These are phyloP conservation scores for Rhizopogon salebrosus DNA, from an alignment of 768 basidiomycete species.

Conservation along the genomic window DNA sequence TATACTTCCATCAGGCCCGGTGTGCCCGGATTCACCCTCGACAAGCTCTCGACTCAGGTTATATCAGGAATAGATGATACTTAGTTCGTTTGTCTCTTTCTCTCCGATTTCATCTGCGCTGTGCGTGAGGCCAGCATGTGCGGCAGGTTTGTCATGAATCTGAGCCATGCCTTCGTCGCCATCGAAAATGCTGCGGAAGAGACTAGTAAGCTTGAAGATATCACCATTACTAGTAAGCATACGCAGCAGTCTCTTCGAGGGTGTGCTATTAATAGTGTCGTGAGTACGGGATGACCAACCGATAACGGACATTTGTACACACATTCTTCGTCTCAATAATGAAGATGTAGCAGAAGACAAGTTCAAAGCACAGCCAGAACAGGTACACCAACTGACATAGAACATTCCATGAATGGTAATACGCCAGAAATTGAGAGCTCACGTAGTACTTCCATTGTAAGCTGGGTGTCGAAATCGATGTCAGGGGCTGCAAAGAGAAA, in stretches of 20 bases:
- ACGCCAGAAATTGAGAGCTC: slow-evolving; percentile 6
- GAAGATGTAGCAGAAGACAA: slow-evolving; percentile 32
- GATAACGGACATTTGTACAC: not conserved
- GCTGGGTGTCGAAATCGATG: not conserved
- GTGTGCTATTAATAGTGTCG: slow-evolving; percentile 1
- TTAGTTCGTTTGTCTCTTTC: not conserved
- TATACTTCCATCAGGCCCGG: too few relatives aligned
- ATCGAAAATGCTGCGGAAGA: slow-evolving; percentile 12
- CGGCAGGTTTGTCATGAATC: not conserved
- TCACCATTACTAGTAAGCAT: not conserved
- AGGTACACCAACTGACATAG: slow-evolving; percentile 29
- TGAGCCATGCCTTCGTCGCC: not conserved
- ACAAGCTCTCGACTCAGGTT: not conserved
- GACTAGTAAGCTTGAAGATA: not conserved
- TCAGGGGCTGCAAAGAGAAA: not conserved
- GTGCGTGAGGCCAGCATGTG: not conserved
- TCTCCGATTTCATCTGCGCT: slow-evolving; percentile 1
- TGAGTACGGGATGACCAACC: not conserved
- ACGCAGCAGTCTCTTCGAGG: slow-evolving; percentile 17
- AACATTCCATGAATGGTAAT: not conserved
- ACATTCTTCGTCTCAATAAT: slow-evolving; percentile 36
- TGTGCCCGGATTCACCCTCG: not conserved
- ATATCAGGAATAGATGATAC: not conserved
- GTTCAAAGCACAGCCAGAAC: slow-evolving; percentile 36
- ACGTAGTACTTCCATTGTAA: slow-evolving; percentile 46